A percentile compares a stretch with the other conserved stretches of the same genome.
Conservation (phyloP, 148 eudicot species). For the Camellia lanceoleosa region DNA sequence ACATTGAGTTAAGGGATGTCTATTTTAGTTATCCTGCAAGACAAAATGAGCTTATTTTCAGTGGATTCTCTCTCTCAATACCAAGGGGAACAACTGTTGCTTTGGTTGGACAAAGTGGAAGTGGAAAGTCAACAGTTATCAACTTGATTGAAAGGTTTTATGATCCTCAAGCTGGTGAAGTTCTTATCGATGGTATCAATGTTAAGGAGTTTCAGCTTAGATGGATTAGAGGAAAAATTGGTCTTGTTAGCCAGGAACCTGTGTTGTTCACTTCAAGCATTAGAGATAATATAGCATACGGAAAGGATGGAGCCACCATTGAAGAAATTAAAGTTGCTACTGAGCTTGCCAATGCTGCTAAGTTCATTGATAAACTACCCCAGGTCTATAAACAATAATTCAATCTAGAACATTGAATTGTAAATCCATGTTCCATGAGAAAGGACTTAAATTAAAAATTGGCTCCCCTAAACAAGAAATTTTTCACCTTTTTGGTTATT, state of each 20-base stretch:
- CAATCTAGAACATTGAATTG: too few relatives aligned
- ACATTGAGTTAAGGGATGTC: slow-evolving; percentile 33
- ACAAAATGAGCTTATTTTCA: slow-evolving; percentile 25
- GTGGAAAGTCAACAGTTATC: slow-evolving; percentile 45
- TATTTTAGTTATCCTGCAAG: slow-evolving; percentile 39
- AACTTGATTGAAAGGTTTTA: slow-evolving; percentile 39
- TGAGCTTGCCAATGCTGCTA: slow-evolving; percentile 36
- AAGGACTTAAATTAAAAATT: too few relatives aligned
- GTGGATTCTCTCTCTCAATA: slow-evolving; percentile 30
- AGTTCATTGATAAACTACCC: slow-evolving; percentile 35
- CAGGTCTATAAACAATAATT: slow-evolving; percentile 10
- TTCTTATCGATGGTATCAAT: slow-evolving; percentile 33
- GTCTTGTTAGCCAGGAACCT: slow-evolving; percentile 42
- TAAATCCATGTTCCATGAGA: too few relatives aligned
- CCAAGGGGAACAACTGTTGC: slow-evolving; percentile 38
- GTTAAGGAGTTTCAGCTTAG: slow-evolving; percentile 28
- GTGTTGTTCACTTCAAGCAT: slow-evolving; percentile 31
- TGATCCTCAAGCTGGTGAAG: slow-evolving; percentile 41
- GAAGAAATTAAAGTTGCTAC: slow-evolving; percentile 31
- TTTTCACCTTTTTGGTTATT: neutral
- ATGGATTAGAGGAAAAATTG: slow-evolving; percentile 37
- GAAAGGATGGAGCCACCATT: slow-evolving; percentile 31
- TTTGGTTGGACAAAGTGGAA: slow-evolving; percentile 44
- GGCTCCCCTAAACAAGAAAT: too few relatives aligned
- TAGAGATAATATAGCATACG: slow-evolving; percentile 34